A percentile compares a stretch with the other conserved stretches of the same genome.
Evolutionary conservation across 495 filamentous ascomycete genomes (phyloP).

Genomic region (Trichoderma parareesei): DNA sequence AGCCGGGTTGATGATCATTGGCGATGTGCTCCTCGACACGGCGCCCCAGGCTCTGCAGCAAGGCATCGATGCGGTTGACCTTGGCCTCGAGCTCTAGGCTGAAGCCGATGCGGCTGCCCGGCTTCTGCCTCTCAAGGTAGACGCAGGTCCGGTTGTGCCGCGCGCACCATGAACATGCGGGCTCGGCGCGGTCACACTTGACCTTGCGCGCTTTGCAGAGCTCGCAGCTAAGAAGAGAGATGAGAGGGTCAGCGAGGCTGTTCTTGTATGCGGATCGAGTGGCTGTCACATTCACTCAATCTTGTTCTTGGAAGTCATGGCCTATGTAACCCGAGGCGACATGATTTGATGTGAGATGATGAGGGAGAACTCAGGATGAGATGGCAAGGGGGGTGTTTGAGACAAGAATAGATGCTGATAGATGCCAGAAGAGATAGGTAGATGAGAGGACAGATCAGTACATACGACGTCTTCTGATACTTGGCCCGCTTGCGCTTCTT

Average conservation of each 20-base stretch:
- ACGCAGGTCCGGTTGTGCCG: constrained; percentile 70
- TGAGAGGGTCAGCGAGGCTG: not conserved
- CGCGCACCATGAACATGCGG: constrained; percentile 80
- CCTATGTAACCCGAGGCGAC: not conserved
- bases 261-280: not conserved
- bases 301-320: no score
- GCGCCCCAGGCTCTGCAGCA: constrained; percentile 40
- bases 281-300: no score
- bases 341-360: not conserved
- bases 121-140: constrained; percentile 82
- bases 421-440: not conserved
- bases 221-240: constrained; percentile 50
- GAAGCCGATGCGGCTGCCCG: constrained; percentile 75
- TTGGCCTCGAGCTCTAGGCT: constrained; percentile 81
- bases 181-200: constrained; percentile 75
- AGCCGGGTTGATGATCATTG: not conserved
- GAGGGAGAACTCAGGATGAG: not conserved
- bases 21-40: constrained; percentile 27
- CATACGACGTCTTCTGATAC: constrained; percentile 12
- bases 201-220: constrained; percentile 80
- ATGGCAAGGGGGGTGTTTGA: not conserved
- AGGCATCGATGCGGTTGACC: constrained; percentile 49
- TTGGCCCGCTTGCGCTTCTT: constrained; percentile 13
- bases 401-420: not conserved
- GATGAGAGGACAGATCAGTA: not conserved